Conservation (phyloP, 23 red algal species). For the Cyanidiococcus yangmingshanensis region DNA sequence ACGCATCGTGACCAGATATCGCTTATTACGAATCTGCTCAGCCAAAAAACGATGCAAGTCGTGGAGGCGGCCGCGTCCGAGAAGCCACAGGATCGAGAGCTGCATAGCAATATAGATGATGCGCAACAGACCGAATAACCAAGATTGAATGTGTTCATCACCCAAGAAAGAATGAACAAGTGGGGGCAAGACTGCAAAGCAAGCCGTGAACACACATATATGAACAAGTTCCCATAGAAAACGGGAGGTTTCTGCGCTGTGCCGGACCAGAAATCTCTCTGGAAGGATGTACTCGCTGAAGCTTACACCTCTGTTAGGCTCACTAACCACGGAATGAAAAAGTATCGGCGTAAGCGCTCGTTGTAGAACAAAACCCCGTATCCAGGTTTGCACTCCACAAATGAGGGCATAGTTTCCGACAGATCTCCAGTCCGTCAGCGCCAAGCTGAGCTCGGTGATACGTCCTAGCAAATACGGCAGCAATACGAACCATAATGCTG, state of each 20-base stretch:
- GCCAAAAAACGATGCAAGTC: neutral
- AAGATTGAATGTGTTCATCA: neutral
- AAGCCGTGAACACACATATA: neutral
- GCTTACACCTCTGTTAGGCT: neutral
- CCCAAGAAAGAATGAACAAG: neutral
- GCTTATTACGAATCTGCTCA: constrained; percentile 7
- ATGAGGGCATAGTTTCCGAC: neutral
- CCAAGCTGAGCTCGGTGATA: neutral
- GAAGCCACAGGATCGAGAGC: neutral
- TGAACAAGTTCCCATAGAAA: neutral
- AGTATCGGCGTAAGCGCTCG: neutral
- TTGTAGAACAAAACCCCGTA: neutral
- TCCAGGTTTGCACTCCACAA: neutral
- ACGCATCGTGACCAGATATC: constrained; percentile 1
- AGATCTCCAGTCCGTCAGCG: neutral
- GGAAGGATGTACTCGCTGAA: neutral
- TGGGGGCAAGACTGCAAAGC: neutral
- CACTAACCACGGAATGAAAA: neutral
- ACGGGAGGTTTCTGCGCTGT: neutral
- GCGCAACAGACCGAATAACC: neutral
- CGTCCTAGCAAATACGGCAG: neutral
- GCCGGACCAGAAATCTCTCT: neutral
- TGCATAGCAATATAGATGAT: neutral
- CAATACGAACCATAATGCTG: neutral
- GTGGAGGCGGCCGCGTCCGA: neutral